These are phyloP conservation scores for Starmerella stigmatis DNA, from an alignment of 805 yeast genomes.

Conservation along the genomic window DNA sequence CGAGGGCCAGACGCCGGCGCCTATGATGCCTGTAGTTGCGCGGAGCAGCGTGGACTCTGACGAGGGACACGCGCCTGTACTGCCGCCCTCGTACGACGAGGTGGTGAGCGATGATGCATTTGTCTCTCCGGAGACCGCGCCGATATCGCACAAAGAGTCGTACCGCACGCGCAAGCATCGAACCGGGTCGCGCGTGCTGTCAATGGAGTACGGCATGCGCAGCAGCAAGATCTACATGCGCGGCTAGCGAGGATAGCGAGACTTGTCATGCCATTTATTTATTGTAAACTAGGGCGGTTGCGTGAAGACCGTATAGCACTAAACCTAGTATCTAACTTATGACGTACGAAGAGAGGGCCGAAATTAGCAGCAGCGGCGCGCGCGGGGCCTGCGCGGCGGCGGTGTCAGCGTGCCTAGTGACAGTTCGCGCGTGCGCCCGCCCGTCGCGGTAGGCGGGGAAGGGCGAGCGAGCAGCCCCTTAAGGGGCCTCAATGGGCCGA, in stretches of 20 bases:
- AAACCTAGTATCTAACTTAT: neutral
- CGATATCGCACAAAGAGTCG: slow-evolving; percentile 13
- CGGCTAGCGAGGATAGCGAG: slow-evolving; percentile 8
- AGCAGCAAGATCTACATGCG: slow-evolving; percentile 30
- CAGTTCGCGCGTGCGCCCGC: no score
- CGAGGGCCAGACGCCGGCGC: no score
- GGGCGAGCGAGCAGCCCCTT: no score
- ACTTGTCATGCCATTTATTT: neutral
- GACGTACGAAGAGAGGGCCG: no score
- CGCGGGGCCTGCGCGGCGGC: no score
- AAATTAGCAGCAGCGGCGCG: no score
- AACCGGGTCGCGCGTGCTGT: slow-evolving; percentile 3
- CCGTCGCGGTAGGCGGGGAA: no score
- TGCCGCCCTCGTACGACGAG: slow-evolving; percentile 19
- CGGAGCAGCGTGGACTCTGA: slow-evolving; percentile 5
- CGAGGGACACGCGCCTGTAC: neutral
- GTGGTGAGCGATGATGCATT: slow-evolving; percentile 15
- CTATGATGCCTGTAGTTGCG: neutral
- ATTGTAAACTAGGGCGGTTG: neutral
- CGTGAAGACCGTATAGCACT: no score
- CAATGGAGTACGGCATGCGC: slow-evolving; percentile 37
- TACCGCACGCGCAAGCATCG: slow-evolving; percentile 1
- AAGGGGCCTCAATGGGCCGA: no score
- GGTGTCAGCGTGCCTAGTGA: no score
- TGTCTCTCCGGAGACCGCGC: neutral